A percentile compares a stretch with the other conserved stretches of the same genome.
Conservation (phyloP, 768 basidiomycete genomes). For the Podaxis pistillaris region DNA sequence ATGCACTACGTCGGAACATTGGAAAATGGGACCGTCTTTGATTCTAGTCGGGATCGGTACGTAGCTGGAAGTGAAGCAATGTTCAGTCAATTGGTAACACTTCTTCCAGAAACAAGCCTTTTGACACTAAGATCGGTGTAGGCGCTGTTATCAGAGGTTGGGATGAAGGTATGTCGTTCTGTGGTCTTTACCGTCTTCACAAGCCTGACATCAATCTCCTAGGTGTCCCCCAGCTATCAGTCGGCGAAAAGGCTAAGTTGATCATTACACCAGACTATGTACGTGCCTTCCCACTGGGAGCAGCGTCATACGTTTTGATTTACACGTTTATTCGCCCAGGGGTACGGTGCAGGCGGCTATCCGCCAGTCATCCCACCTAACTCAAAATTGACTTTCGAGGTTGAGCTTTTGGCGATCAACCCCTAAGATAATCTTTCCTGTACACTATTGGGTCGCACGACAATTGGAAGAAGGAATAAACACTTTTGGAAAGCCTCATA, state of each 20-base stretch:
- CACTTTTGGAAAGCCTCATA: no score
- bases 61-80: constrained; percentile 17
- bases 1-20: constrained; percentile 85
- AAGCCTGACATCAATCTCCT: not conserved
- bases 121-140: constrained; percentile 70
- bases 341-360: constrained; percentile 73
- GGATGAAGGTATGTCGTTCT: constrained; percentile 70
- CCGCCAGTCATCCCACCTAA: constrained; percentile 79
- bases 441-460: no score
- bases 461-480: no score
- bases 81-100: not conserved
- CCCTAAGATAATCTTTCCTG: constrained; percentile 9
- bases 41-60: constrained; percentile 77
- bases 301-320: not conserved
- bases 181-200: not conserved
- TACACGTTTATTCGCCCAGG: constrained; percentile 38
- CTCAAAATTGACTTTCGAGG: constrained; percentile 75
- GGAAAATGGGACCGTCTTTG: constrained; percentile 59
- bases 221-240: constrained; percentile 77
- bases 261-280: constrained; percentile 78
- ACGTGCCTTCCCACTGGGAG: constrained; percentile 28
- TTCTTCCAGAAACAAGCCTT: constrained; percentile 49
- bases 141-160: constrained; percentile 87
- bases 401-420: constrained; percentile 77
- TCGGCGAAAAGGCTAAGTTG: constrained; percentile 71